Base-by-base conservation (phyloP, 164 flowering plant species). In the Liriodendron chinense region DNA sequence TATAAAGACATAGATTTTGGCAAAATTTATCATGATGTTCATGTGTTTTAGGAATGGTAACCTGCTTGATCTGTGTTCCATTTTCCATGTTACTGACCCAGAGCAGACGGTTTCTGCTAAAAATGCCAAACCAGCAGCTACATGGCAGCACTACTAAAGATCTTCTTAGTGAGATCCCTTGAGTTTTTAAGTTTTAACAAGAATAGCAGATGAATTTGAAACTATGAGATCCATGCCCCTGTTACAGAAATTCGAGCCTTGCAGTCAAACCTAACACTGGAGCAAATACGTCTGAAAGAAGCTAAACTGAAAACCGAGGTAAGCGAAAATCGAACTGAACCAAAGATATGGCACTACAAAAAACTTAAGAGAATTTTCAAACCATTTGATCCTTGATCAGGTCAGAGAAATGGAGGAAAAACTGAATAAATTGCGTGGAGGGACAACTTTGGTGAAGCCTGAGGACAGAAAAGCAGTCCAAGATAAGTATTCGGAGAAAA, bases 221-320 rank as follows among this genome's bases (percentile, higher is more conserved):
- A 16, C 18, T 53, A 16, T 53, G 59, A 53, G 59, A n/a, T 50
- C 47, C 10, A 22, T 74, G 64, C 9, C 7, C 14, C 64, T 21
- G 13, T 74, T 83, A 82, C 91, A 96, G 97, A 94, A 83, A 87
- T 91, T 65, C 87, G 82, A 84, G 81, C 84, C 56, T 78, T 96
- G 84, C 96, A 96, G 84, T 89, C 97, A 73, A 96, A 89, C 83
- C 79, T 96, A 74, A 92, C 97, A 10, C 78, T 96, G 77, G 90
- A 94, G 73, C 86, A 96, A 80, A 91, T 96, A 65, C 80, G 63
- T 25, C 82, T 85, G 47, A 91, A 84, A 79, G 84, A 89, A 79
- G 84, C 75, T 25, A 85, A 85, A 79, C 83, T 93, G 26, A 82
- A 78, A 68, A 80, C 69, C 28, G 94, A 91, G 94, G 98, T 90